Base-by-base conservation (phyloP, 768 basidiomycete species). In the Lentinula aciculospora region DNA sequence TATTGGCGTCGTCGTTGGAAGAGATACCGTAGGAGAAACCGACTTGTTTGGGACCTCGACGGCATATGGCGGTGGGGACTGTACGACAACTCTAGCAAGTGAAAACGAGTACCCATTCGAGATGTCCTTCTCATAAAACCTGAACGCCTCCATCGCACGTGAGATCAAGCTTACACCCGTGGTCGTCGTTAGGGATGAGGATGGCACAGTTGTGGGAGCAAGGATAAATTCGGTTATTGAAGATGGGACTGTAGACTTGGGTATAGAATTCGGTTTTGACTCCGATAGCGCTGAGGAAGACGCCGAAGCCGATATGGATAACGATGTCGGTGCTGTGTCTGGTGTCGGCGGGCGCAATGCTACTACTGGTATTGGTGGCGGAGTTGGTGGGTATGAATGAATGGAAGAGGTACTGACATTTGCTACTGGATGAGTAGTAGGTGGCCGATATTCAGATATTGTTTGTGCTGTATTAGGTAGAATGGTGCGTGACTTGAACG, bases 371-470 rank as follows among this genome's bases (percentile, higher is more conserved):
- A 50, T 62, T 3, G 61, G 42, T 6, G 72, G 69, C 21, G 72
- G 71, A n/a, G 70, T 70, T 48, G 71, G 71, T 5, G 71, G 72
- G 23, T 72, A 72, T 3, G 71, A 72, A 57, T 72, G 71, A 13
- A 71, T 61, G 13, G 64, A 42, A 21, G 69, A 67, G 28, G 61
- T 61, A 15, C 67, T 64, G 4, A 29, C 31, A 37, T 32, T 49
- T 69, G 69, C 21, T 59, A 44, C 53, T 64, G 68, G 40, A 27
- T n/a, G 58, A 25, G 12, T 48, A 59, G 0, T 48, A 59, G 0
- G 47, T 53, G 34, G 42, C 12, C 56, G 57, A 34, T 9, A 10
- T 36, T 36, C 37, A 28, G 4, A 9, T 48, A n/a, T 34, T 23
- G 36, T 32, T 23, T 27, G 45, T 42, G 25, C 17, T 34, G 19